A percentile compares a stretch with the other conserved stretches of the same genome.
phyloP scores from a whole-genome alignment of 768 basidiomycete genomes.

The Serendipita vermifera region DNA sequence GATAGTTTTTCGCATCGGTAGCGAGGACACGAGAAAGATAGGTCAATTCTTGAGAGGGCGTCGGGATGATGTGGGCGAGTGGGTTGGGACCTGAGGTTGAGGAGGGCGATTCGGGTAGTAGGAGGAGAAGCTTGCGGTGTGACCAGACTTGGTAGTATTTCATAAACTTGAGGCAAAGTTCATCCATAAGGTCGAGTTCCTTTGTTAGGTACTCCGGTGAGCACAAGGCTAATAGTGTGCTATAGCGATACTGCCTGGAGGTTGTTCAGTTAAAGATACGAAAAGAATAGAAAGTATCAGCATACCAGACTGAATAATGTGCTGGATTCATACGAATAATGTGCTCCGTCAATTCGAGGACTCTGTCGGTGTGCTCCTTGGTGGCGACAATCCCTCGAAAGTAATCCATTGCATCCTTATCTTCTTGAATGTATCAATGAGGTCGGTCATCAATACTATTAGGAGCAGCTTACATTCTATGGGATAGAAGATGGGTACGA shows the following conservation, averaged over 20 bases:
- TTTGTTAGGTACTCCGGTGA: conserved; percentile 46
- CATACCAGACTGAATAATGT: conserved; percentile 93
- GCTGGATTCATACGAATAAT: conserved; percentile 89
- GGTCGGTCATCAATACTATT: not conserved
- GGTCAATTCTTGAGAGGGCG: conserved; percentile 45
- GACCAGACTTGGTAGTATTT: conserved; percentile 99
- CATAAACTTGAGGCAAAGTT: conserved; percentile 65
- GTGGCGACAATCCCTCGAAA: conserved; percentile 72
- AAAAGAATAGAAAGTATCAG: not conserved
- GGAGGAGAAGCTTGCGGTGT: conserved; percentile 67
- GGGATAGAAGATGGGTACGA: conserved; percentile 88
- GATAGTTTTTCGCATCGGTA: conserved; percentile 89
- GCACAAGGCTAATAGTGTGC: conserved; percentile 59
- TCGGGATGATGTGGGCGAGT: conserved; percentile 26
- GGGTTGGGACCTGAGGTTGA: conserved; percentile 12
- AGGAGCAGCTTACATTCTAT: conserved; percentile 51
- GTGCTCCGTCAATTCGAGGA: conserved; percentile 73
- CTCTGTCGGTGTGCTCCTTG: conserved; percentile 68
- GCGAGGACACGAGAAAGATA: conserved; percentile 66
- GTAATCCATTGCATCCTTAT: conserved; percentile 86
- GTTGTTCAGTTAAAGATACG: not conserved
- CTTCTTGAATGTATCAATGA: conserved; percentile 28
- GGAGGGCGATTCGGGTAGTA: conserved; percentile 35
- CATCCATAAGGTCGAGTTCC: conserved; percentile 79
- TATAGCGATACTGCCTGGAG: conserved; percentile 86